Evolutionary conservation across 495 filamentous ascomycete genomes (phyloP), one percentile per base, ranked within the genome.

Genomic region (Rostrohypoxylon terebratum): DNA sequence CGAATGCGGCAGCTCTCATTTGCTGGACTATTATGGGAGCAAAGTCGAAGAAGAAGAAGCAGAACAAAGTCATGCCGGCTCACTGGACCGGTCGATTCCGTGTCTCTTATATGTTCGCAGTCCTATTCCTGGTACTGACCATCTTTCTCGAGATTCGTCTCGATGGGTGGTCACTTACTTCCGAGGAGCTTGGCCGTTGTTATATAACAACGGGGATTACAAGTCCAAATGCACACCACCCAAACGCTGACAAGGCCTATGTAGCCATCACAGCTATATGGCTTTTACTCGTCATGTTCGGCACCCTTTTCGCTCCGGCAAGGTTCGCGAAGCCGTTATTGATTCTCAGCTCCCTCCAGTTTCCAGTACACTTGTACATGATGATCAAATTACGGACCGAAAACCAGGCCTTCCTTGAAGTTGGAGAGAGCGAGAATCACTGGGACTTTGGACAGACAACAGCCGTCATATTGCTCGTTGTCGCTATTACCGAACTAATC

Each of bases 401-500:
- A 21, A 82, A 80, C 63, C 73, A 81, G 34, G 68, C 60, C 0
- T 71, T 70, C 13, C 71, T 81, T 23, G 80, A 80, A 40, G 74
- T 75, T 16, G 72, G 77, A 20, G 75, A 71, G 21, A 55, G 68
- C 20, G 80, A 82, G 71, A 79, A 80, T 62, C 63, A 64, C 0
- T 81, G 80, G 79, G 79, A 82, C 50, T 81, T 82, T 55, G 80
- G 80, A 1, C 80, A 82, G 71, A 82, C 80, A 3, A 80, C 77
- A 13, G 79, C 79, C 2, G 74, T 73, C 8, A 38, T 82, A 14
- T 65, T 82, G 23, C 75, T 82, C 10, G 74, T 25, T 0, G 55
- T 78, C 65, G 72, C 80, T 7, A n/a, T 78, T 21, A 36, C 66
- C 0, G 74, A 82, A 48, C 63, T 78, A 4, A 4, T 78, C 4